Conservation (phyloP, 2,329 filamentous ascomycete species). For the Pseudogymnoascus sp. region DNA sequence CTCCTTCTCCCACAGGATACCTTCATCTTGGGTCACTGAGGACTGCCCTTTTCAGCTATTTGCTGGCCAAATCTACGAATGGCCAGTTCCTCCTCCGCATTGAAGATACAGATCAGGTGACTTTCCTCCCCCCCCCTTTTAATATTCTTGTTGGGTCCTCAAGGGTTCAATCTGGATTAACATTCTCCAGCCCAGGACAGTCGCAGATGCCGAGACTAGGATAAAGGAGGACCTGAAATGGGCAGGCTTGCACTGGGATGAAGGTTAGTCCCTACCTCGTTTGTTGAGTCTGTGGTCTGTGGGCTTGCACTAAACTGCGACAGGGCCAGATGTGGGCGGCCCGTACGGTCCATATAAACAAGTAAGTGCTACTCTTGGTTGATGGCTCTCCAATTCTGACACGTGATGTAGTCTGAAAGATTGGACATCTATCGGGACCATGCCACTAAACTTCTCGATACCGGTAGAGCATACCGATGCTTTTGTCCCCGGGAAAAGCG, state of each 20-base stretch:
- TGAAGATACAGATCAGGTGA: constrained; percentile 90
- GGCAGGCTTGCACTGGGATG: constrained; percentile 89
- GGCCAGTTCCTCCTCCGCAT: constrained; percentile 87
- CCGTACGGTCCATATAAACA: constrained; percentile 81
- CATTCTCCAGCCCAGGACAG: constrained; percentile 62
- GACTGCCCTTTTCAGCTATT: constrained; percentile 91
- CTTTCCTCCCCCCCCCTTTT: constrained; percentile 9
- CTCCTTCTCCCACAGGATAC: constrained; percentile 90
- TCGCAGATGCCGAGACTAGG: constrained; percentile 70
- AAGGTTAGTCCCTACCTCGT: constrained; percentile 48
- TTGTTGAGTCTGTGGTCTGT: not conserved
- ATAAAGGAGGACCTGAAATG: constrained; percentile 77
- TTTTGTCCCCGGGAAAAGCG: constrained; percentile 66
- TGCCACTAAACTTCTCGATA: constrained; percentile 60
- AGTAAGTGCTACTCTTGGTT: constrained; percentile 37
- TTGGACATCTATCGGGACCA: constrained; percentile 66
- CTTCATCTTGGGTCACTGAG: constrained; percentile 86
- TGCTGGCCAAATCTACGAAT: constrained; percentile 79
- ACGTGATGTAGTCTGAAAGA: constrained; percentile 61
- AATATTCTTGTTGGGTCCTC: constrained; percentile 5
- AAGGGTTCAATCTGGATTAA: constrained; percentile 28
- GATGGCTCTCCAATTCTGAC: not conserved
- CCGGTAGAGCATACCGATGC: constrained; percentile 79
- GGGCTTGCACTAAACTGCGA: constrained; percentile 12
- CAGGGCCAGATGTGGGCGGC: constrained; percentile 74